Evolutionary conservation across 2,329 filamentous ascomycete species (phyloP).

Genomic region (Bisporella sp.): DNA sequence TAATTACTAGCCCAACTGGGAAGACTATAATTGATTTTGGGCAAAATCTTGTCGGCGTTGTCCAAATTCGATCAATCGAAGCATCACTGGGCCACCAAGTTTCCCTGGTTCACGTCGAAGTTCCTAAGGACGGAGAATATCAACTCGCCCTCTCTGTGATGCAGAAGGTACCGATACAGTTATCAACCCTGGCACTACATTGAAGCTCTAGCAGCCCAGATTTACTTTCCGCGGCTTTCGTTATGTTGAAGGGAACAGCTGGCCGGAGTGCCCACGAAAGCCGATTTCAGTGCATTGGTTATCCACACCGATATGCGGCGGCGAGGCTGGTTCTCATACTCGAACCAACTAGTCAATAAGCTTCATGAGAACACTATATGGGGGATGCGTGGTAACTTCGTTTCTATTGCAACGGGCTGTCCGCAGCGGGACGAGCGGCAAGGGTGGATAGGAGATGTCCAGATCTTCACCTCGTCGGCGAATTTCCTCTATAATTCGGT

Average conservation of each 20-base stretch:
- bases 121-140: conserved; percentile 37
- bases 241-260: conserved; percentile 23
- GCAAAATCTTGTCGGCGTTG: conserved; percentile 47
- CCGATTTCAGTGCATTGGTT: conserved; percentile 14
- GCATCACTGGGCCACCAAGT: conserved; percentile 34
- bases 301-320: conserved; percentile 19
- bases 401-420: conserved; percentile 40
- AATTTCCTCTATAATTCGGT: conserved; percentile 34
- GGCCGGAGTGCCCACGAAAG: too few relatives aligned
- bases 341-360: conserved; percentile 32
- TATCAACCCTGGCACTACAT: too few relatives aligned
- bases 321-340: conserved; percentile 19
- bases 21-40: conserved; percentile 48
- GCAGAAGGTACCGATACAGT: conserved; percentile 24
- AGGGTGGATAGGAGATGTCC: conserved; percentile 41
- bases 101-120: conserved; percentile 36
- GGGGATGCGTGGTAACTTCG: conserved; percentile 41
- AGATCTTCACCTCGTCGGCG: conserved; percentile 37
- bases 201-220: conserved; percentile 20
- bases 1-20: conserved; percentile 32
- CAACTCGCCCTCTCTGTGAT: conserved; percentile 32
- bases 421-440: conserved; percentile 41
- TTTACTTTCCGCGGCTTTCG: conserved; percentile 44
- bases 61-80: conserved; percentile 14
- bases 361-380: conserved; percentile 40